phyloP scores from a whole-genome alignment of 768 basidiomycete genomes.

The Suillus hirtellus region DNA sequence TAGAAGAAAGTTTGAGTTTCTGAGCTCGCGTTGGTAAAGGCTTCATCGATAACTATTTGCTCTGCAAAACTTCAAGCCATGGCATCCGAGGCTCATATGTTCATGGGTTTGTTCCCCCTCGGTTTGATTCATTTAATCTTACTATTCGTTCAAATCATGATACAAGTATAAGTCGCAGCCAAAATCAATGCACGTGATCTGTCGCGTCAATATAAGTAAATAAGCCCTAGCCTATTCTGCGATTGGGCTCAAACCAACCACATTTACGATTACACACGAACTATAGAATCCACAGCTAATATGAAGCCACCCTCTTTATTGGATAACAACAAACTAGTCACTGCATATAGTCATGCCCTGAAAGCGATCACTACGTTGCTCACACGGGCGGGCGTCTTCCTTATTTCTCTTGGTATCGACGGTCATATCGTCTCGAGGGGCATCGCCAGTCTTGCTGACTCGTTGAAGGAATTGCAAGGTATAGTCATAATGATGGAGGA shows the following conservation, averaged over 20 bases:
- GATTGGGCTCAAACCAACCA: background rate
- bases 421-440: background rate
- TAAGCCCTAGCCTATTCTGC: background rate
- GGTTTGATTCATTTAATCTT: too few relatives aligned
- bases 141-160: too few relatives aligned
- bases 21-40: too few relatives aligned
- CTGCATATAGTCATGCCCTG: background rate
- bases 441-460: background rate
- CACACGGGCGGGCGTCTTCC: background rate
- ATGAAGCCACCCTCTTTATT: background rate
- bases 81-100: too few relatives aligned
- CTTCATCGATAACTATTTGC: too few relatives aligned
- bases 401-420: background rate
- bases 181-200: slow-evolving; percentile 7
- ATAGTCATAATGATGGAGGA: background rate
- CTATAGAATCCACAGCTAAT: background rate
- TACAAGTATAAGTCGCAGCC: background rate
- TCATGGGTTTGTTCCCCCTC: too few relatives aligned
- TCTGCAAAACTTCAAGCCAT: too few relatives aligned
- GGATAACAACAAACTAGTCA: background rate
- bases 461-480: background rate
- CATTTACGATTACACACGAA: background rate
- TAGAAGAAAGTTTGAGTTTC: too few relatives aligned
- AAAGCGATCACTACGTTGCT: background rate
- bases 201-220: slow-evolving; percentile 3